phyloP scores from a whole-genome alignment of 2,329 filamentous ascomycete genomes.

The Cryphonectria naterciae region DNA sequence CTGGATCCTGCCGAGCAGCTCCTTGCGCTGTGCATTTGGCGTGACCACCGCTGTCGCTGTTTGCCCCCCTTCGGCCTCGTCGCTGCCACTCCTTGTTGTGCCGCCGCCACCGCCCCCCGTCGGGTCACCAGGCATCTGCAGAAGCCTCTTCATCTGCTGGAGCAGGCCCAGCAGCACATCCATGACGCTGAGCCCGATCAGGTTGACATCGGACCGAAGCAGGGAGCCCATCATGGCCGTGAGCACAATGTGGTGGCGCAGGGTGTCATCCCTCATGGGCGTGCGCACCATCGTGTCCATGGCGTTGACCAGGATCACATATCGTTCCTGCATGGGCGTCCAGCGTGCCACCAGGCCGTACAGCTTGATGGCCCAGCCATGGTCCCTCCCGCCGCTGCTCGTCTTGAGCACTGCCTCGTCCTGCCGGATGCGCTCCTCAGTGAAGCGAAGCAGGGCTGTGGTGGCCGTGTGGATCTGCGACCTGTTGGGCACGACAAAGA shows the following conservation, averaged over 20 bases:
- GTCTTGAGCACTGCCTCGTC: constrained; percentile 57
- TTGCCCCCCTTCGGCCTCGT: constrained; percentile 19
- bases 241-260: constrained; percentile 75
- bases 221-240: constrained; percentile 80
- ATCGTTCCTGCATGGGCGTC: constrained; percentile 93
- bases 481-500: constrained; percentile 82
- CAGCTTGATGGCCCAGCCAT: constrained; percentile 80
- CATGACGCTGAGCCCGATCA: constrained; percentile 96
- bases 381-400: constrained; percentile 48
- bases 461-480: constrained; percentile 82
- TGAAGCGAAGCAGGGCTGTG: constrained; percentile 72
- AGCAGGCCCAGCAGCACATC: constrained; percentile 87
- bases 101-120: constrained; percentile 34
- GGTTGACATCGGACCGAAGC: constrained; percentile 84
- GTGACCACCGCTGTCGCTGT: constrained; percentile 33
- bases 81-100: constrained; percentile 31
- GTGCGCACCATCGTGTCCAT: constrained; percentile 75
- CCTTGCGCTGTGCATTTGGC: constrained; percentile 56
- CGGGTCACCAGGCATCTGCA: constrained; percentile 63
- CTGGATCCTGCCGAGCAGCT: constrained; percentile 73
- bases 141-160: constrained; percentile 77
- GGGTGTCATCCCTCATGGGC: constrained; percentile 69
- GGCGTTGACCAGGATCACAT: constrained; percentile 81
- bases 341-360: constrained; percentile 81
- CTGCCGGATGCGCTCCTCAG: constrained; percentile 62